Percentiles rank a stretch among this genome's conserved stretches.
Conservation (phyloP, 768 basidiomycete species). For the Boletus subcaerulescens region DNA sequence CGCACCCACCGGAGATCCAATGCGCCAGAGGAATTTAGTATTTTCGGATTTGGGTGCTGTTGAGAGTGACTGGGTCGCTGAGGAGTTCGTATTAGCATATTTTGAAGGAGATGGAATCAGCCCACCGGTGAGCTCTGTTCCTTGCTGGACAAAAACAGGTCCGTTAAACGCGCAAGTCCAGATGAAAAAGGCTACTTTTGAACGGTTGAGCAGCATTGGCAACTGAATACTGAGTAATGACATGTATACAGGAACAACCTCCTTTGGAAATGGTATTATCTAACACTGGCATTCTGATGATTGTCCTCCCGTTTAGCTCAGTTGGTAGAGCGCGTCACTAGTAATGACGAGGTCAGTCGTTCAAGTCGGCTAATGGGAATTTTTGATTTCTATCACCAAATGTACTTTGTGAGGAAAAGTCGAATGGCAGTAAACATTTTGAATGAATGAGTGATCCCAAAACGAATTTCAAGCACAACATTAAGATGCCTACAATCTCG, state of each 20-base stretch:
- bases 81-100: conserved; percentile 70
- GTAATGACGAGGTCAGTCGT: conserved; percentile 71
- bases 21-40: conserved; percentile 51
- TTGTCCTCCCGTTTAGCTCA: conserved; percentile 36
- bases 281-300: no score
- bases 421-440: no score
- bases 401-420: background rate
- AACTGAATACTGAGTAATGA: conserved; percentile 6
- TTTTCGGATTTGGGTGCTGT: conserved; percentile 73
- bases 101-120: conserved; percentile 71
- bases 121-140: conserved; percentile 52
- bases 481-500: conserved; percentile 12
- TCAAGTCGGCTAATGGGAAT: conserved; percentile 54
- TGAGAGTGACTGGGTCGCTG: conserved; percentile 72
- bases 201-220: conserved; percentile 20
- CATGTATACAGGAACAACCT: no score
- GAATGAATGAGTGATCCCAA: conserved; percentile 4
- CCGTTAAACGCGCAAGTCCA: conserved; percentile 6
- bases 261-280: no score
- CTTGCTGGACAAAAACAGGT: background rate
- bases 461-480: conserved; percentile 1
- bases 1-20: conserved; percentile 45
- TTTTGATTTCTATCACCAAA: background rate
- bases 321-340: conserved; percentile 67
- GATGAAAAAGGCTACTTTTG: conserved; percentile 30